These are phyloP conservation scores for Aspergillus carbonarius DNA, from an alignment of 2,329 filamentous ascomycete genomes.

Conservation along the genomic window DNA sequence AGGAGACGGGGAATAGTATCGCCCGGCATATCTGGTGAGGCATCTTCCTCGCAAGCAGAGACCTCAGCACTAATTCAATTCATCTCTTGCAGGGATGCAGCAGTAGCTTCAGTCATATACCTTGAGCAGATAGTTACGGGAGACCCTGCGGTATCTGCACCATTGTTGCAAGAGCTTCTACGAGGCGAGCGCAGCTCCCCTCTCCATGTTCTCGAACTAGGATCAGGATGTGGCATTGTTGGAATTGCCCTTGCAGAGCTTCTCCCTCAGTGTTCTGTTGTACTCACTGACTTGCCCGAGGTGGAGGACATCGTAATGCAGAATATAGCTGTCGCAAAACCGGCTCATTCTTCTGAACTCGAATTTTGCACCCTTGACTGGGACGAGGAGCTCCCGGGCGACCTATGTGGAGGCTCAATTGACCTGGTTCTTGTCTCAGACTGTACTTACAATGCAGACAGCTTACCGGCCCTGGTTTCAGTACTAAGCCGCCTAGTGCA, in stretches of 20 bases:
- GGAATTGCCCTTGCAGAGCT: constrained; percentile 61
- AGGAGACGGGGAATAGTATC: constrained; percentile 72
- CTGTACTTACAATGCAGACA: constrained; percentile 72
- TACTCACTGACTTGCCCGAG: constrained; percentile 66
- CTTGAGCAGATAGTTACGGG: constrained; percentile 46
- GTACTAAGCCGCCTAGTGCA: constrained; percentile 53
- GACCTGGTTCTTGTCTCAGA: constrained; percentile 67
- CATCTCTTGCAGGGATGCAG: constrained; percentile 53
- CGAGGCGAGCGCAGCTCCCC: constrained; percentile 25
- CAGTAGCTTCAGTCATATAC: constrained; percentile 56
- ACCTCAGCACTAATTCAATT: constrained; percentile 13
- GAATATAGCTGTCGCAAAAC: constrained; percentile 53
- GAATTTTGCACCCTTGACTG: constrained; percentile 61
- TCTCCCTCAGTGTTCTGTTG: constrained; percentile 52
- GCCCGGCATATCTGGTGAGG: constrained; percentile 68
- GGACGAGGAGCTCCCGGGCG: constrained; percentile 53
- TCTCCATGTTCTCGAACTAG: constrained; percentile 62
- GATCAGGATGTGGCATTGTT: constrained; percentile 67
- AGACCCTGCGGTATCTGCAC: constrained; percentile 22
- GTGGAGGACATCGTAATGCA: constrained; percentile 59
- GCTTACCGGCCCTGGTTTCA: constrained; percentile 61
- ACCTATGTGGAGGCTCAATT: constrained; percentile 41
- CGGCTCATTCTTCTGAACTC: constrained; percentile 44
- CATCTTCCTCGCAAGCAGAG: background rate
- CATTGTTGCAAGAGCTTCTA: constrained; percentile 35